Conservation (phyloP, 2,329 filamentous ascomycete species). For the Fusarium sp. region DNA sequence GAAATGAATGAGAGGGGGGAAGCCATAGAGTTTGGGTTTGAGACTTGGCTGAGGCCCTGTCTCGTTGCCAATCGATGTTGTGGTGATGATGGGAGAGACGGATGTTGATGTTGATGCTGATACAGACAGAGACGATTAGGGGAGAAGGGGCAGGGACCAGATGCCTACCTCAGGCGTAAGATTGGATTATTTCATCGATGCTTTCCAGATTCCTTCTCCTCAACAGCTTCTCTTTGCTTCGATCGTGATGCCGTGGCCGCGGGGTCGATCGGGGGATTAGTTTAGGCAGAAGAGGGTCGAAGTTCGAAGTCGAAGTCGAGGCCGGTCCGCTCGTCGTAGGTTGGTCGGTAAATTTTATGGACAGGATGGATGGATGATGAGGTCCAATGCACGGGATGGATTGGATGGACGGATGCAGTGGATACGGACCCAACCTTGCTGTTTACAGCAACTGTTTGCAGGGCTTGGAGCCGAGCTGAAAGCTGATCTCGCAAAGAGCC, state of each 20-base stretch:
- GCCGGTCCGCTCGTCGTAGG: constrained; percentile 24
- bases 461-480: background rate
- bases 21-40: constrained; percentile 7
- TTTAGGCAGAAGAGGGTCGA: constrained; percentile 42
- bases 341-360: constrained; percentile 40
- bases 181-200: constrained; percentile 11
- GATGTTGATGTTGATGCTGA: constrained; percentile 27
- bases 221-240: background rate
- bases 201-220: constrained; percentile 12
- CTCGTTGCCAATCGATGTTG: constrained; percentile 36
- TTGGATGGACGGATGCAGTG: constrained; percentile 38
- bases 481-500: background rate
- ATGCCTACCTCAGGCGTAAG: constrained; percentile 22
- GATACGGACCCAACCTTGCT: constrained; percentile 40
- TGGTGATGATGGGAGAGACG: constrained; percentile 4
- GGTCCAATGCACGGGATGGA: constrained; percentile 34
- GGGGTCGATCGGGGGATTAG: constrained; percentile 35
- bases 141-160: background rate
- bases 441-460: constrained; percentile 37
- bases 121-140: constrained; percentile 19
- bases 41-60: constrained; percentile 26
- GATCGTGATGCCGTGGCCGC: constrained; percentile 30
- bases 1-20: constrained; percentile 10
- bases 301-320: constrained; percentile 4
- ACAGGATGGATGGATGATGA: constrained; percentile 18